These are phyloP conservation scores for Tarenaya hassleriana DNA, from an alignment of 345 rosid species.

Conservation along the genomic window DNA sequence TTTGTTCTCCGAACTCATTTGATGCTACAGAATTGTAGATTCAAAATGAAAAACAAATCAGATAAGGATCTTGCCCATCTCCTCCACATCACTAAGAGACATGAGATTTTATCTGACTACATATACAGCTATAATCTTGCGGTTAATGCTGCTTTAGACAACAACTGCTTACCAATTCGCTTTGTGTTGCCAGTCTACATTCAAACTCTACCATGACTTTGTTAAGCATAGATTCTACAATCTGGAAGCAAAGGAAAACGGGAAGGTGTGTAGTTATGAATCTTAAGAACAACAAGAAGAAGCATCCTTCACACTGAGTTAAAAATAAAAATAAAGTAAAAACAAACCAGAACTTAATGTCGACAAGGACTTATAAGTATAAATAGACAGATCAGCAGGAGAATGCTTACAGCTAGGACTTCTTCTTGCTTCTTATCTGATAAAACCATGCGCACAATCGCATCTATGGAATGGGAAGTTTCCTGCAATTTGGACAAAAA, in stretches of 20 bases:
- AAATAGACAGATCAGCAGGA: background rate
- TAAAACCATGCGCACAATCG: slow-evolving; percentile 56
- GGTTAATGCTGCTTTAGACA: background rate
- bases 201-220: slow-evolving; percentile 78
- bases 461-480: slow-evolving; percentile 38
- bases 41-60: slow-evolving; percentile 3
- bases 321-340: too few species aligned
- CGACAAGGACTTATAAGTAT: too few species aligned
- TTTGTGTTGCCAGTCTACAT: slow-evolving; percentile 53
- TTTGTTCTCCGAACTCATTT: slow-evolving; percentile 1
- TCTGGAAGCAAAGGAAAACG: slow-evolving; percentile 34
- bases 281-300: too few species aligned
- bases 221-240: slow-evolving; percentile 73
- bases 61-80: background rate
- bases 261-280: background rate
- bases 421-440: slow-evolving; percentile 68
- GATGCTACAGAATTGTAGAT: slow-evolving; percentile 10
- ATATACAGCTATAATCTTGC: background rate
- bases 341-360: too few species aligned
- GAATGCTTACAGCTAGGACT: slow-evolving; percentile 51
- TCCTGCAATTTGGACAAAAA: slow-evolving; percentile 31
- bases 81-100: slow-evolving; percentile 8
- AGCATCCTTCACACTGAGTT: slow-evolving; percentile 4
- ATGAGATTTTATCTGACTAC: background rate
- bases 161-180: slow-evolving; percentile 43